Conservation (phyloP, 306 rosid genomes). For the Rosa multiflora region DNA sequence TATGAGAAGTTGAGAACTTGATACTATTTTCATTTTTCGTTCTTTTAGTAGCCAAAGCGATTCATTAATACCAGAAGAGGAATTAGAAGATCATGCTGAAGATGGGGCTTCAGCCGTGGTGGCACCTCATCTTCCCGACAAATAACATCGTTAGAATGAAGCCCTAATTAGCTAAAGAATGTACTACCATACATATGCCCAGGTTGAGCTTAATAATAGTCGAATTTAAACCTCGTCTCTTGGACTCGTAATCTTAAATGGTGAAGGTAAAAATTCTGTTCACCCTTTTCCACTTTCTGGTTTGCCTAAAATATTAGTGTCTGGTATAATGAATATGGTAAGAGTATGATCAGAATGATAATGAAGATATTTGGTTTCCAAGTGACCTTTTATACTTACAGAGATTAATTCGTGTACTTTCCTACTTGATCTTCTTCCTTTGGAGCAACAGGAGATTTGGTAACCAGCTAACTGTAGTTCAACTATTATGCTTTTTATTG, state of each 20-base stretch:
- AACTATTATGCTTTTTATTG: no score
- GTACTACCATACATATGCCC: background rate
- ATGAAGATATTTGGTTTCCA: background rate
- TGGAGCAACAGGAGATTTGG: background rate
- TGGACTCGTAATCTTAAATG: slow-evolving; percentile 48
- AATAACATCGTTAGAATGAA: background rate
- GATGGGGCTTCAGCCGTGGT: background rate
- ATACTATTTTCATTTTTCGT: background rate
- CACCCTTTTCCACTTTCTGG: background rate
- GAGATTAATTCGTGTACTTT: background rate
- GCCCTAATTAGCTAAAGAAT: background rate
- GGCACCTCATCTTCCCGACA: background rate
- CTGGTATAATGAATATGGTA: background rate
- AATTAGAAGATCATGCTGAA: slow-evolving; percentile 7
- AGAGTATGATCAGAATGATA: background rate
- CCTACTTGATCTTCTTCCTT: background rate
- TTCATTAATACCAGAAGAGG: background rate
- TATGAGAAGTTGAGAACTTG: background rate
- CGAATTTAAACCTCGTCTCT: background rate
- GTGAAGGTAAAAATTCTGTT: slow-evolving; percentile 40
- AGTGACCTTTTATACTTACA: background rate
- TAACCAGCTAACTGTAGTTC: background rate
- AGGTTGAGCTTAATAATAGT: background rate
- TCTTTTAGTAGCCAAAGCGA: background rate
- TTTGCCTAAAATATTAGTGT: background rate